Conservation (phyloP, 805 yeast genomes). For the Monosporozyma aquatica region DNA sequence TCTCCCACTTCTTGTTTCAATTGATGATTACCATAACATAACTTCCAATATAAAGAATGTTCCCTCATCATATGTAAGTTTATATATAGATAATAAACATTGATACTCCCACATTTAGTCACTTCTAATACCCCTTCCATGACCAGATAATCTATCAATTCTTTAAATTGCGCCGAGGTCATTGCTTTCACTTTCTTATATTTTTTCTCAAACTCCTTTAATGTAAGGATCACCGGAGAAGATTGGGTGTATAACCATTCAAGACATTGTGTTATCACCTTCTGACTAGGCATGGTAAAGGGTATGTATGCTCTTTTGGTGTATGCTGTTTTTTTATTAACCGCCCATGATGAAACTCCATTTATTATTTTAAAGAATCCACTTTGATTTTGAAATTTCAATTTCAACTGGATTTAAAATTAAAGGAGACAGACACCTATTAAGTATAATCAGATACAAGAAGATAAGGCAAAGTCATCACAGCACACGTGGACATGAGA, state of each 20-base stretch:
- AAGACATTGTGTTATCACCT: not conserved
- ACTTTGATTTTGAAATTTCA: too few species aligned
- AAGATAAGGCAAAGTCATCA: too few species aligned
- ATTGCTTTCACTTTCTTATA: constrained; percentile 7
- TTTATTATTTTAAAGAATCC: too few species aligned
- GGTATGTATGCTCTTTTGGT: too few species aligned
- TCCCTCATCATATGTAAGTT: not conserved
- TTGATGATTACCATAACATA: constrained; percentile 1
- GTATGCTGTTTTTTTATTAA: too few species aligned
- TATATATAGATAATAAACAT: constrained; percentile 31
- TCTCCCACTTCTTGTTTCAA: constrained; percentile 4
- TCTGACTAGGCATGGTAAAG: not conserved
- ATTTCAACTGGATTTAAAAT: not conserved
- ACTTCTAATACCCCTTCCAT: constrained; percentile 21
- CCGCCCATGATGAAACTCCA: too few species aligned
- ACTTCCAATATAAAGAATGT: not conserved
- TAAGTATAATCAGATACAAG: not conserved
- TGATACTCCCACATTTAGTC: constrained; percentile 48
- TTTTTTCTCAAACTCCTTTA: constrained; percentile 10
- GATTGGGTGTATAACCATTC: constrained; percentile 4
- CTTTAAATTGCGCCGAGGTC: constrained; percentile 3
- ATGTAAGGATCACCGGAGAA: constrained; percentile 5
- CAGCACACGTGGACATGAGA: not conserved
- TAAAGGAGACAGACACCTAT: not conserved
- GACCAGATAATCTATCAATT: constrained; percentile 5